Evolutionary conservation across 2,329 filamentous ascomycete genomes (phyloP), one percentile per base, ranked within the genome.

Genomic region (Fusarium globosum): DNA sequence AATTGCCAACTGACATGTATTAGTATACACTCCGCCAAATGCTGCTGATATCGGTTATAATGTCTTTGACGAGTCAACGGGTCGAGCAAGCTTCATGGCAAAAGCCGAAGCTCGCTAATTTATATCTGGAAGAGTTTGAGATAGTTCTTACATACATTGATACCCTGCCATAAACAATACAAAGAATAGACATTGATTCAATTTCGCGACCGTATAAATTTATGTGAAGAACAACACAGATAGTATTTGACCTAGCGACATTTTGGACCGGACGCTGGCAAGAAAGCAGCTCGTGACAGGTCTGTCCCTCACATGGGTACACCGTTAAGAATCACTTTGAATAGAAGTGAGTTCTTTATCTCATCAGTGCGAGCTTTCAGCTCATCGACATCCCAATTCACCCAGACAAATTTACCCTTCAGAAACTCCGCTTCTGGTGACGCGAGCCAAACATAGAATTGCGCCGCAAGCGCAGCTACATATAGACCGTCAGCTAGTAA

Each of bases 41-140:
- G 65, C 65, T 11, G 65, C 65, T 6, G 65, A 67, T 9, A 28
- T 67, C 30, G 65, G 65, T 13, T 67, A 67, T n/a, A 66, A 60
- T 2, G 57, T 67, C 4, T 67, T 67, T 7, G 65, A 67, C 7
- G 65, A 67, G 23, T 51, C 61, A 13, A 67, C 65, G 4, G 61
- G 65, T 18, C 61, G 39, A 15, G 52, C 65, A 16, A 60, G 65
- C 7, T 67, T 67, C 20, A 36, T 67, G 2, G 26, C 65, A 21
- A 67, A 36, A 14, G 65, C 61, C 2, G 51, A 67, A 30, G 65
- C 61, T 11, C 43, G 48, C 1, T 59, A 33, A 7, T 7, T 2
- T 6, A 46, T n/a, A n/a, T 21, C 5, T 15, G 35, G 18, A 49
- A 28, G 10, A 26, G 10, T 16, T 21, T 2, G 1, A 57, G 16